A percentile compares a stretch with the other conserved stretches of the same genome.
These are phyloP conservation scores for Corylus americana DNA, from an alignment of 306 rosid species.

Conservation along the genomic window DNA sequence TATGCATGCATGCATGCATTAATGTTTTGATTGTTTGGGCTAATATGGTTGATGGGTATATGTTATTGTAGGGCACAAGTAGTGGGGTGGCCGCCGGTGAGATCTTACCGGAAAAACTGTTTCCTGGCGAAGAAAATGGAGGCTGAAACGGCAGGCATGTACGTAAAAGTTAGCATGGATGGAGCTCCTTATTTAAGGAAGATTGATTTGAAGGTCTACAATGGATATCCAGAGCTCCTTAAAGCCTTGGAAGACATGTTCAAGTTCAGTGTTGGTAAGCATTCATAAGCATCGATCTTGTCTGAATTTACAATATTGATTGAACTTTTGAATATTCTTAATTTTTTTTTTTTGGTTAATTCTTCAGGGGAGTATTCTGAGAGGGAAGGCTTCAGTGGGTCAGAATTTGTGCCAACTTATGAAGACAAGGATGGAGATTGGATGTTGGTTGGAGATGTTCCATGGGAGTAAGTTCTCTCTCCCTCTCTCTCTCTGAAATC, in stretches of 20 bases:
- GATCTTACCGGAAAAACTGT: conserved; percentile 39
- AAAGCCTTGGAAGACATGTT: conserved; percentile 54
- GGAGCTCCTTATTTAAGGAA: conserved; percentile 60
- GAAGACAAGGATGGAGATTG: conserved; percentile 64
- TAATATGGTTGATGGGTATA: conserved; percentile 5
- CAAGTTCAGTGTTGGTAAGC: conserved; percentile 43
- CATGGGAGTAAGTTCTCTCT: conserved; percentile 46
- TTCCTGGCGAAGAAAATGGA: conserved; percentile 29
- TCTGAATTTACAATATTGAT: not conserved
- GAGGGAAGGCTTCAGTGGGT: conserved; percentile 43
- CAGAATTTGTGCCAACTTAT: conserved; percentile 52
- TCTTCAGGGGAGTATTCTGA: conserved; percentile 29
- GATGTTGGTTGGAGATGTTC: conserved; percentile 65
- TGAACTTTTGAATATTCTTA: not conserved
- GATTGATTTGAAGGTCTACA: conserved; percentile 45
- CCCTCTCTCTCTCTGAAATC: not conserved
- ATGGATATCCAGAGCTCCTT: conserved; percentile 47
- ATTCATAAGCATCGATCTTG: not conserved
- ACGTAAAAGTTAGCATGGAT: conserved; percentile 54
- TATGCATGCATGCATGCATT: not conserved
- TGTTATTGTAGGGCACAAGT: conserved; percentile 38
- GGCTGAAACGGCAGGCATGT: conserved; percentile 19
- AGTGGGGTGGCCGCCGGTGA: conserved; percentile 63
- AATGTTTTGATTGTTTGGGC: not conserved
- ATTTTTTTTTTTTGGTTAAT: not conserved